Evolutionary conservation across 2,329 filamentous ascomycete species (phyloP).

Genomic region (Claviceps sorghi): DNA sequence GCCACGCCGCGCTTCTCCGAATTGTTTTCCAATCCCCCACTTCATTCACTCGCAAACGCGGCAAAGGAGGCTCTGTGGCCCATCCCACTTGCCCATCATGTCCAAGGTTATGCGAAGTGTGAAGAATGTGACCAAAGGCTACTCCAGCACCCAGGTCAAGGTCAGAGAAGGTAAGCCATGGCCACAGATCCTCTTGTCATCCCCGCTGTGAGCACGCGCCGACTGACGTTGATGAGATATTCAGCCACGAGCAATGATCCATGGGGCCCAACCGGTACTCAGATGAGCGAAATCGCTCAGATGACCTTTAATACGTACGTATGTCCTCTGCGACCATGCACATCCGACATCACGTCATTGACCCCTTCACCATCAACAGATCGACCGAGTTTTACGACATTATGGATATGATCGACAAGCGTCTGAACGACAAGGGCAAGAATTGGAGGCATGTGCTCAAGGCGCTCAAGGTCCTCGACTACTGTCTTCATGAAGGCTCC

Average conservation of each 20-base stretch:
- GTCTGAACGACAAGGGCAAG: slow-evolving; percentile 97
- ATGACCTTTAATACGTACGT: slow-evolving; percentile 94
- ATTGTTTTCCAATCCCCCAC: not conserved
- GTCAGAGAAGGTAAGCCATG: slow-evolving; percentile 69
- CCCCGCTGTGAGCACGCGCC: not conserved
- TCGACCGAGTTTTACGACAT: slow-evolving; percentile 98
- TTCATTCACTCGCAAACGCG: not conserved
- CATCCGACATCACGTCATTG: not conserved
- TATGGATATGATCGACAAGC: slow-evolving; percentile 99
- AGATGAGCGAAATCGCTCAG: slow-evolving; percentile 97
- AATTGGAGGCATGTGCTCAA: slow-evolving; percentile 98
- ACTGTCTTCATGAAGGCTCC: slow-evolving; percentile 92
- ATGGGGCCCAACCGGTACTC: slow-evolving; percentile 93
- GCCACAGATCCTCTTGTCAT: not conserved
- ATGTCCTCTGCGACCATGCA: not conserved
- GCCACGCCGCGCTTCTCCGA: not conserved
- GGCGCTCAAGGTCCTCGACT: slow-evolving; percentile 92
- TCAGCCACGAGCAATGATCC: slow-evolving; percentile 95
- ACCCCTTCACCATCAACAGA: slow-evolving; percentile 28
- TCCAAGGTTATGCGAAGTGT: slow-evolving; percentile 95
- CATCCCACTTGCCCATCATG: slow-evolving; percentile 42
- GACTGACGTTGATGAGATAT: slow-evolving; percentile 9
- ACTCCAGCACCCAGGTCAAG: slow-evolving; percentile 92
- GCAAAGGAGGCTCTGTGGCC: slow-evolving; percentile 2
- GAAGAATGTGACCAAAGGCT: slow-evolving; percentile 99